These are phyloP conservation scores for Torulaspora microellipsoides DNA, from an alignment of 805 yeast species.

Conservation along the genomic window DNA sequence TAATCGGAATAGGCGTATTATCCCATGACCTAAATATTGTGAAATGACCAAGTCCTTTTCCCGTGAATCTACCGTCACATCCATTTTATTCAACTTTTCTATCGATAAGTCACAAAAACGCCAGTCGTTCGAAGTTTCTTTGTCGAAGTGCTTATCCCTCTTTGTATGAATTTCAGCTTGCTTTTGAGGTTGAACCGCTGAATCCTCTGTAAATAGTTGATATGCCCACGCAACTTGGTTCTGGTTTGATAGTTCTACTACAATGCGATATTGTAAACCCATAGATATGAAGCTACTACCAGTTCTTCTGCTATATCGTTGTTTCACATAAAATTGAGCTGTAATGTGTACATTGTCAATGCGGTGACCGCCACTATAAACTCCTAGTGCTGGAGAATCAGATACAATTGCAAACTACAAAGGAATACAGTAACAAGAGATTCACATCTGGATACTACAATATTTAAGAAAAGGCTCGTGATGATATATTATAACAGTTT, in stretches of 20 bases:
- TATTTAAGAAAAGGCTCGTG: too few relatives aligned
- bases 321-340: too few relatives aligned
- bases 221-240: conserved; percentile 14
- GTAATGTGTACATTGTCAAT: too few relatives aligned
- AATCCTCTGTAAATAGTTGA: conserved; percentile 9
- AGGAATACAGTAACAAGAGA: too few relatives aligned
- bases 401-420: too few relatives aligned
- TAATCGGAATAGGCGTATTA: conserved; percentile 61
- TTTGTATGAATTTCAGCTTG: neutral
- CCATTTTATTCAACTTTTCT: conserved; percentile 7
- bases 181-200: neutral
- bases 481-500: too few relatives aligned
- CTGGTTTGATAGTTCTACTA: conserved; percentile 13
- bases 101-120: conserved; percentile 12
- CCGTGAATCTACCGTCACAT: conserved; percentile 2
- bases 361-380: too few relatives aligned
- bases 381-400: too few relatives aligned
- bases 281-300: conserved; percentile 3
- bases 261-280: conserved; percentile 12
- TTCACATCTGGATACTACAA: too few relatives aligned
- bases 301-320: too few relatives aligned
- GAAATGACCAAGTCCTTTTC: conserved; percentile 39
- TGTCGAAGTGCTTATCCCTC: too few relatives aligned
- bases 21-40: conserved; percentile 65
- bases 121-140: conserved; percentile 15